A percentile compares a stretch with the other conserved stretches of the same genome.
These are phyloP conservation scores for Cryphonectria carpinicola DNA, from an alignment of 2,329 filamentous ascomycete species.

Conservation along the genomic window DNA sequence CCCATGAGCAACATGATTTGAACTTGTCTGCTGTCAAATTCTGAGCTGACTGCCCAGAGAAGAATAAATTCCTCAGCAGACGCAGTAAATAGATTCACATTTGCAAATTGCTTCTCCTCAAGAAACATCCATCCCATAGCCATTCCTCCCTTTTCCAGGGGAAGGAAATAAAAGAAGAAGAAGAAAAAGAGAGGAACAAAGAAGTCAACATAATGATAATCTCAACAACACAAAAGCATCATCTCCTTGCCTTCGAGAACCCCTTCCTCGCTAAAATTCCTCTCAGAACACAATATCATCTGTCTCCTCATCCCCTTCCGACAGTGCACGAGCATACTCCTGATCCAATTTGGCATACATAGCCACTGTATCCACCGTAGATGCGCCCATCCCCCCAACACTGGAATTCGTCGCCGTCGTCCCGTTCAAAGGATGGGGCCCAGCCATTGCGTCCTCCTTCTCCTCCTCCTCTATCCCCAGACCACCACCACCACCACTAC, in stretches of 20 bases:
- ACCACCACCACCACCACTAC: too few species aligned
- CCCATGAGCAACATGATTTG: too few species aligned
- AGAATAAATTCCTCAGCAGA: not conserved
- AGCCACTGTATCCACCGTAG: slow-evolving; percentile 9
- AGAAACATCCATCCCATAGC: not conserved
- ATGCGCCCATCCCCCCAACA: not conserved
- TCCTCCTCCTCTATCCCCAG: not conserved
- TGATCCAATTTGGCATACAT: slow-evolving; percentile 24
- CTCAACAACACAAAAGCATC: not conserved
- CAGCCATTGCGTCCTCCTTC: not conserved
- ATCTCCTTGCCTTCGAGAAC: not conserved
- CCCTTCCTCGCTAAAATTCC: not conserved
- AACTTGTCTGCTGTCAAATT: too few species aligned
- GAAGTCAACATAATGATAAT: not conserved
- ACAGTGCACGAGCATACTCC: slow-evolving; percentile 18
- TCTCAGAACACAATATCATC: slow-evolving; percentile 14
- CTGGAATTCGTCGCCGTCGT: slow-evolving; percentile 17
- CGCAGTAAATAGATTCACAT: not conserved
- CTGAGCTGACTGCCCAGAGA: too few species aligned
- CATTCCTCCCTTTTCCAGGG: too few species aligned
- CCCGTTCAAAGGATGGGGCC: slow-evolving; percentile 6
- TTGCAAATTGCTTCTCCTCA: not conserved
- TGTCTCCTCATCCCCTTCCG: not conserved
- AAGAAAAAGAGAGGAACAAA: not conserved
- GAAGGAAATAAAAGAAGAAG: too few species aligned